phyloP scores from a whole-genome alignment of 176 grass and related monocot species.

The Carex kokanica region DNA sequence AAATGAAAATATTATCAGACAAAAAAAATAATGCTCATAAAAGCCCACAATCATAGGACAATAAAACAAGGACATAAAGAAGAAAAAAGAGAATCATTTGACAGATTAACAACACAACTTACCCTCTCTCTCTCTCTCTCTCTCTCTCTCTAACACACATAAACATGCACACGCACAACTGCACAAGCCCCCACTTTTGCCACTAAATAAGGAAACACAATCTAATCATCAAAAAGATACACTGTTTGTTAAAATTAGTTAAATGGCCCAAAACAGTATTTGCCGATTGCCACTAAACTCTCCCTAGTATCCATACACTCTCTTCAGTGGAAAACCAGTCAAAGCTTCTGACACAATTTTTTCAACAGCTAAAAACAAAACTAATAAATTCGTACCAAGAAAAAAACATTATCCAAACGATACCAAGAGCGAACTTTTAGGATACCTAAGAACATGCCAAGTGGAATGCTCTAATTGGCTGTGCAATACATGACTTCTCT shows the following conservation, averaged over 20 bases:
- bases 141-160: neutral
- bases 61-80: neutral
- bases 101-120: neutral
- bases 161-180: neutral
- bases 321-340: neutral
- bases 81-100: neutral
- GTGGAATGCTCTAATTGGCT: neutral
- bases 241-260: constrained; percentile 9
- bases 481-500: neutral
- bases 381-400: neutral
- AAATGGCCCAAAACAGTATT: neutral
- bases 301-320: neutral
- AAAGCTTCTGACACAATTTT: constrained; percentile 7
- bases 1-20: neutral
- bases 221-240: constrained; percentile 1
- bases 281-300: neutral
- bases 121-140: neutral
- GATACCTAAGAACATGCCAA: neutral
- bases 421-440: neutral
- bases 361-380: constrained; percentile 9
- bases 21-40: neutral
- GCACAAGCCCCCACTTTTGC: constrained; percentile 10
- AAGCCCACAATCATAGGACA: neutral
- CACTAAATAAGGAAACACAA: constrained; percentile 20
- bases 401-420: neutral